Conservation (phyloP, 257 asterid genomes). For the Solanum sparsipilum region DNA sequence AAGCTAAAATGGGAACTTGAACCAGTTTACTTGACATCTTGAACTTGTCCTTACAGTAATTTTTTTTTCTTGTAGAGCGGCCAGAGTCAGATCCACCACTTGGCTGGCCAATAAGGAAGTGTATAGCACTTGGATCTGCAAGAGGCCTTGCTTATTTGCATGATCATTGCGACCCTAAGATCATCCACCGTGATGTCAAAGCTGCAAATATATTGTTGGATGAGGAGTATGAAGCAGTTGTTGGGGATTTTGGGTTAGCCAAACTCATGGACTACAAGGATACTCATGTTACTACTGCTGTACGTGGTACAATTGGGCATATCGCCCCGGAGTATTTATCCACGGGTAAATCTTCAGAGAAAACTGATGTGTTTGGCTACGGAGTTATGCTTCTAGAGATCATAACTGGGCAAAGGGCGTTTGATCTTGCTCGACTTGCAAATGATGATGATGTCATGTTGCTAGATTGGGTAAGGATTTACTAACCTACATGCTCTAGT, state of each 20-base stretch:
- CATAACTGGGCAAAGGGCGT: constrained; percentile 85
- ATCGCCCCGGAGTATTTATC: constrained; percentile 83
- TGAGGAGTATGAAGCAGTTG: constrained; percentile 91
- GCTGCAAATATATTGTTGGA: constrained; percentile 83
- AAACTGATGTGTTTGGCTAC: constrained; percentile 85
- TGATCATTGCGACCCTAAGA: constrained; percentile 84
- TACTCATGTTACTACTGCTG: constrained; percentile 88
- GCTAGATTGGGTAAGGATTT: constrained; percentile 78
- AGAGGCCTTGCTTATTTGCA: constrained; percentile 92
- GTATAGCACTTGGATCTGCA: constrained; percentile 79
- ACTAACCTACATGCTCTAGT: not conserved
- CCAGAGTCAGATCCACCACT: constrained; percentile 60
- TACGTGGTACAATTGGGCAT: constrained; percentile 82
- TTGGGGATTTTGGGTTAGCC: constrained; percentile 91
- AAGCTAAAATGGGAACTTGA: not conserved
- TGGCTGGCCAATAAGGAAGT: constrained; percentile 68
- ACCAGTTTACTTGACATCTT: not conserved
- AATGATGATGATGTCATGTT: constrained; percentile 86
- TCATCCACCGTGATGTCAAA: constrained; percentile 86
- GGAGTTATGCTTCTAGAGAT: constrained; percentile 98
- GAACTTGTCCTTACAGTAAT: not conserved
- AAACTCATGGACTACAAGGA: constrained; percentile 95
- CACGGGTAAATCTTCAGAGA: constrained; percentile 80
- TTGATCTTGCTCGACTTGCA: constrained; percentile 90
- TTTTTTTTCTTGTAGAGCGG: constrained; percentile 36